phyloP scores from a whole-genome alignment of 164 flowering plant species.

The Aristolochia californica region DNA sequence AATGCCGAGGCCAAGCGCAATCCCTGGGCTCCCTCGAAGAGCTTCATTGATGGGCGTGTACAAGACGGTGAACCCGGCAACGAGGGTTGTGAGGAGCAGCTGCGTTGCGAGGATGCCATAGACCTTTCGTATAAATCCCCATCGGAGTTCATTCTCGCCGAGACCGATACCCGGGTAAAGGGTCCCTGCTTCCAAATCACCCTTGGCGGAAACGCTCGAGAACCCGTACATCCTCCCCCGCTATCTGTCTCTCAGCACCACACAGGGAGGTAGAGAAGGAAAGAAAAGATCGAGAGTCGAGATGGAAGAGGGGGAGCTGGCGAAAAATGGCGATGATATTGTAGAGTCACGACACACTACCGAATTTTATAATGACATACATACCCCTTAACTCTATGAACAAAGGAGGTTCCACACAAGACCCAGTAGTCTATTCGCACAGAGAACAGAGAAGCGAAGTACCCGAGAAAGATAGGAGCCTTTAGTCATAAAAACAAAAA shows the following conservation, averaged over 20 bases:
- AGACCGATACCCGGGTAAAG: slow-evolving; percentile 74
- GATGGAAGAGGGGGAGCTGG: too few species aligned
- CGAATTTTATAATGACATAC: too few species aligned
- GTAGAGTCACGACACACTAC: too few species aligned
- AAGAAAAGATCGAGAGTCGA: too few species aligned
- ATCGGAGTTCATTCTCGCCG: slow-evolving; percentile 85
- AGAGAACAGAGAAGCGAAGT: too few species aligned
- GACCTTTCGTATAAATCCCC: slow-evolving; percentile 95
- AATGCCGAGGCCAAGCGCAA: slow-evolving; percentile 55
- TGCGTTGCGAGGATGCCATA: slow-evolving; percentile 86
- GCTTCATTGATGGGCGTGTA: slow-evolving; percentile 58
- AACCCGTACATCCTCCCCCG: slow-evolving; percentile 58
- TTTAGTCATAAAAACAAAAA: too few species aligned
- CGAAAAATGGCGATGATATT: too few species aligned
- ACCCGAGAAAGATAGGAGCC: too few species aligned
- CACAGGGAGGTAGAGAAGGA: neutral
- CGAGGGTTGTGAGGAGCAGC: slow-evolving; percentile 73
- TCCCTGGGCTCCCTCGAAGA: slow-evolving; percentile 53
- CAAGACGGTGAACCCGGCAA: slow-evolving; percentile 60
- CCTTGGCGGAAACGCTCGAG: slow-evolving; percentile 31
- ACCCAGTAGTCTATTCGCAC: too few species aligned
- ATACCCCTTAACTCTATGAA: too few species aligned
- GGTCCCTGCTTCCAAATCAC: slow-evolving; percentile 48
- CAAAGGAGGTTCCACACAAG: too few species aligned
- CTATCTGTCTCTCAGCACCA: slow-evolving; percentile 2